Conservation (phyloP, 148 eudicot genomes). For the Cornus controversa region DNA sequence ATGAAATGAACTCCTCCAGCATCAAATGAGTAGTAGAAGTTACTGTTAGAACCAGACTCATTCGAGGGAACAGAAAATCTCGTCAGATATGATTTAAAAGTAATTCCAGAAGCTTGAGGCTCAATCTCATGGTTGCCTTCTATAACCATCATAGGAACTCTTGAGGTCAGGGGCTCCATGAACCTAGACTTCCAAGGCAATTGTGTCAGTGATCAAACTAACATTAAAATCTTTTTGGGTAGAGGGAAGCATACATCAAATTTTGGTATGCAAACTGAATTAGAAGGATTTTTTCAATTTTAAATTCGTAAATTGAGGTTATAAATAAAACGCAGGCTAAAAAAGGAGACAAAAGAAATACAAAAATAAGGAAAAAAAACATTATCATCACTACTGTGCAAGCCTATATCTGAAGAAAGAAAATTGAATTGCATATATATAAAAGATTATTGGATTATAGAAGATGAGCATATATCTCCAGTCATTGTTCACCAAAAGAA, state of each 20-base stretch:
- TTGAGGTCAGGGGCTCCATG: slow-evolving; percentile 81
- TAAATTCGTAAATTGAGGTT: too few species aligned
- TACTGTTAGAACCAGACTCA: slow-evolving; percentile 70
- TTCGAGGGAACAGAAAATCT: slow-evolving; percentile 82
- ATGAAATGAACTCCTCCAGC: slow-evolving; percentile 86
- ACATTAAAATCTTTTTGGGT: not conserved
- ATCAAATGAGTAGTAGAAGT: slow-evolving; percentile 76
- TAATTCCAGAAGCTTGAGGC: slow-evolving; percentile 62
- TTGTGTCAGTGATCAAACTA: slow-evolving; percentile 8
- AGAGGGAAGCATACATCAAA: too few species aligned
- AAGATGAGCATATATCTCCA: not conserved
- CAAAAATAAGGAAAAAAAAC: too few species aligned
- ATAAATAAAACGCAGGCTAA: too few species aligned
- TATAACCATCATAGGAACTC: slow-evolving; percentile 87
- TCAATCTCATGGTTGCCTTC: slow-evolving; percentile 98
- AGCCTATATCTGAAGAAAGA: not conserved
- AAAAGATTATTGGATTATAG: not conserved
- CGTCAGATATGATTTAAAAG: slow-evolving; percentile 66
- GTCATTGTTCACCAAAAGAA: not conserved
- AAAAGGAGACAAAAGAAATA: too few species aligned
- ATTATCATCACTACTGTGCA: not conserved
- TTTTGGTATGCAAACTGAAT: too few species aligned
- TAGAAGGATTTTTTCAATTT: too few species aligned
- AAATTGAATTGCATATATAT: slow-evolving; percentile 1
- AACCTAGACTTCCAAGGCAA: slow-evolving; percentile 43